Evolutionary conservation across 2,329 filamentous ascomycete species (phyloP).

Genomic region (Beauveria sp.): DNA sequence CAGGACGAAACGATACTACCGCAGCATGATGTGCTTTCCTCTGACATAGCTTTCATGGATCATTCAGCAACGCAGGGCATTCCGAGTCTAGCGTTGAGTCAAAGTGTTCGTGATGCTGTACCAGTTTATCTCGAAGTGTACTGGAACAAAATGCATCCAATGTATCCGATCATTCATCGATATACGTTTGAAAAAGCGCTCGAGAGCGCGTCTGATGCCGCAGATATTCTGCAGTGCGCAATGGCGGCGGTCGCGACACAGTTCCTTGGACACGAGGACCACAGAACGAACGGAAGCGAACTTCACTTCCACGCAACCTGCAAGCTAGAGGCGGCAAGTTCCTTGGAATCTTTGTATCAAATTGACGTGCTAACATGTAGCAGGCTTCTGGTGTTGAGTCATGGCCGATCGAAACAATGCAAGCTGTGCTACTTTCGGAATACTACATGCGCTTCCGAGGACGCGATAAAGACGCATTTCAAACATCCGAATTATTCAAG

Average conservation of each 20-base stretch:
- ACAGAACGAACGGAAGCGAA: constrained; percentile 41
- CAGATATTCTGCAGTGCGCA: constrained; percentile 40
- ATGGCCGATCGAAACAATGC: constrained; percentile 44
- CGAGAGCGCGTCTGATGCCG: constrained; percentile 23
- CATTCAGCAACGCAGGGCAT: background rate
- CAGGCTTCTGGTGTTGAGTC: constrained; percentile 32
- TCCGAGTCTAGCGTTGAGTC: constrained; percentile 24
- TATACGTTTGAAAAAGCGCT: constrained; percentile 33
- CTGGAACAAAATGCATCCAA: constrained; percentile 43
- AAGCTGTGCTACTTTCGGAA: constrained; percentile 47
- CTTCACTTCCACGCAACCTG: constrained; percentile 45
- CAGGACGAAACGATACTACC: constrained; percentile 16
- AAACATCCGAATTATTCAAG: constrained; percentile 42
- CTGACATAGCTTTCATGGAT: background rate
- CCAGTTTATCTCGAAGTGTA: constrained; percentile 45
- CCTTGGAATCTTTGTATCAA: background rate
- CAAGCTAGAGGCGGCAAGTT: constrained; percentile 42
- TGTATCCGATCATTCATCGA: constrained; percentile 45
- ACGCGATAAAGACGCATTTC: constrained; percentile 37
- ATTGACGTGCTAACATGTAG: constrained; percentile 14
- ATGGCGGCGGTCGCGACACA: constrained; percentile 53
- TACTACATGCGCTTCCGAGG: constrained; percentile 48
- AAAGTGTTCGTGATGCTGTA: constrained; percentile 34
- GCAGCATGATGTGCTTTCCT: background rate
- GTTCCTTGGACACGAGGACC: constrained; percentile 38